phyloP scores from a whole-genome alignment of 345 rosid genomes.

The Eucalyptus marginata region DNA sequence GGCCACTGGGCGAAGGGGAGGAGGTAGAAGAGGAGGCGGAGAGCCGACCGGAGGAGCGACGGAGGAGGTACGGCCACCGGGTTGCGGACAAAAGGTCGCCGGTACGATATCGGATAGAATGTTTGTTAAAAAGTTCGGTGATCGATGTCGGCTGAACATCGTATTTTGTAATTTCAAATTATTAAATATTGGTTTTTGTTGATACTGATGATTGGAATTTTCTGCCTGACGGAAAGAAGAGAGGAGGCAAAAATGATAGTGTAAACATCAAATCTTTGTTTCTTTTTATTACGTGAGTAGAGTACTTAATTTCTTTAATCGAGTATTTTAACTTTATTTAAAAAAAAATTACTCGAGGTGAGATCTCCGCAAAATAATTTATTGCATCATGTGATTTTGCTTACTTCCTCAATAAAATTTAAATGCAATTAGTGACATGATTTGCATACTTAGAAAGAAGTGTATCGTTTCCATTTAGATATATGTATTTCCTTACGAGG shows the following conservation, averaged over 20 bases:
- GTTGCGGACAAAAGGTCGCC: background rate
- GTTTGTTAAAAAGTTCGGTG: background rate
- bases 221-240: background rate
- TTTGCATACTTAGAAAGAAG: no score
- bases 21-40: background rate
- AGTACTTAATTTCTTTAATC: background rate
- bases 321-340: no score
- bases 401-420: background rate
- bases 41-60: background rate
- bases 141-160: background rate
- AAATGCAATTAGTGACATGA: accelerated
- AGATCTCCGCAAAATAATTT: no score
- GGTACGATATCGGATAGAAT: background rate
- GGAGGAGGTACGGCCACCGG: background rate
- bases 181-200: background rate
- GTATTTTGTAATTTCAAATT: background rate
- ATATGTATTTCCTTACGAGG: accelerated
- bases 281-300: accelerated
- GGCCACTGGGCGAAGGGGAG: background rate
- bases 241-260: background rate
- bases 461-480: accelerated
- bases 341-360: background rate
- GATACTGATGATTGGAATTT: background rate
- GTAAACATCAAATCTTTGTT: no score
- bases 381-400: background rate